phyloP scores from a whole-genome alignment of 176 grass and related monocot species.

The Oryza meyeriana region DNA sequence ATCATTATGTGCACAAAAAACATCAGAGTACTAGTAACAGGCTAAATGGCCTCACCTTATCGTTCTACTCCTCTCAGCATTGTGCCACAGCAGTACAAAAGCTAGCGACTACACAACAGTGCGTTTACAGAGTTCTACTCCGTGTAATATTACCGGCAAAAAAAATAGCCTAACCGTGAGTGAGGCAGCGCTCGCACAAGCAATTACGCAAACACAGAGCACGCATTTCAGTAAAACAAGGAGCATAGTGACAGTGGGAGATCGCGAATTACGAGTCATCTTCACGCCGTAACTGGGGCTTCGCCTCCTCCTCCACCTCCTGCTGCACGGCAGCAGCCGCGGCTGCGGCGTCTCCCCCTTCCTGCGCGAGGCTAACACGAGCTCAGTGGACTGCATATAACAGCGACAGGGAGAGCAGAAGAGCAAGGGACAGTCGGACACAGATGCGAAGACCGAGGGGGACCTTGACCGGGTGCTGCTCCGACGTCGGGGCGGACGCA shows the following conservation, averaged over 20 bases:
- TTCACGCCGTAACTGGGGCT: constrained; percentile 11
- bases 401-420: neutral
- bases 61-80: neutral
- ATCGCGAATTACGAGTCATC: constrained; percentile 32
- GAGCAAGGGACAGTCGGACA: neutral
- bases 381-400: neutral
- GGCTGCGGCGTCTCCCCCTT: constrained; percentile 7
- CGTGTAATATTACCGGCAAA: neutral
- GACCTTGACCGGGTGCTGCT: constrained; percentile 24
- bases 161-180: neutral
- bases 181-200: neutral
- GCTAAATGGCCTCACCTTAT: constrained; percentile 12
- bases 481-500: constrained; percentile 5
- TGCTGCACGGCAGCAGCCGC: constrained; percentile 1
- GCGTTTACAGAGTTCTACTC: constrained; percentile 13
- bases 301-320: constrained; percentile 12
- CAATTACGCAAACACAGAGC: constrained; percentile 23
- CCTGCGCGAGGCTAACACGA: constrained; percentile 25
- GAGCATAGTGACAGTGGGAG: neutral
- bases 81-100: neutral
- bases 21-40: neutral
- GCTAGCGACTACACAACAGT: neutral
- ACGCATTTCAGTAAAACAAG: neutral
- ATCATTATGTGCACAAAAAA: constrained; percentile 3
- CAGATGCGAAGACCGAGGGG: neutral